Evolutionary conservation across 164 flowering plant species (phyloP).

Genomic region (Macadamia tetraphylla): DNA sequence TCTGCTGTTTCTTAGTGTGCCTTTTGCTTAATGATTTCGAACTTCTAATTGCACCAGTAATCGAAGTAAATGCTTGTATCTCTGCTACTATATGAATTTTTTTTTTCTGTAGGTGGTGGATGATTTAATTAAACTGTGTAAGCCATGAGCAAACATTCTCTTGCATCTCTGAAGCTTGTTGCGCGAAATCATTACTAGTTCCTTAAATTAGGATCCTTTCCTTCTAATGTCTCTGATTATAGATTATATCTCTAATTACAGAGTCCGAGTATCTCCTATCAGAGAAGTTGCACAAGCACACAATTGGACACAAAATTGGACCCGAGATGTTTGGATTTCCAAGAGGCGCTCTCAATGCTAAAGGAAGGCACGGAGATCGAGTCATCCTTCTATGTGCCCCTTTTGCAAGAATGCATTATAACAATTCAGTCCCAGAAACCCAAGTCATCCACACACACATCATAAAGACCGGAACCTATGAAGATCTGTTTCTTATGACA

Average conservation of each 20-base stretch:
- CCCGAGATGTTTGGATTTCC: slow-evolving; percentile 30
- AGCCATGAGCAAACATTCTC: background rate
- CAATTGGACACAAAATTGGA: slow-evolving; percentile 26
- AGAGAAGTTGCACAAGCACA: slow-evolving; percentile 25
- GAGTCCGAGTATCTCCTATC: slow-evolving; percentile 28
- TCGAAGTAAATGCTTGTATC: background rate
- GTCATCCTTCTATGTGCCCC: slow-evolving; percentile 46
- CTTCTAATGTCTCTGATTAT: slow-evolving; percentile 7
- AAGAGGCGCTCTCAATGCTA: slow-evolving; percentile 39
- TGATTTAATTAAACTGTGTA: background rate
- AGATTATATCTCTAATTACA: slow-evolving; percentile 13
- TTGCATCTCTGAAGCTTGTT: background rate
- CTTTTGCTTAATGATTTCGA: background rate
- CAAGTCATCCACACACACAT: slow-evolving; percentile 57
- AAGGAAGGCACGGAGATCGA: slow-evolving; percentile 31
- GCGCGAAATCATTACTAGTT: background rate
- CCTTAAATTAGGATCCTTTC: background rate
- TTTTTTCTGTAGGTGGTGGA: background rate
- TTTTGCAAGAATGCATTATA: slow-evolving; percentile 58
- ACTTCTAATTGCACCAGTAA: background rate
- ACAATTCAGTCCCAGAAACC: slow-evolving; percentile 34
- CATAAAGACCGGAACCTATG: slow-evolving; percentile 48
- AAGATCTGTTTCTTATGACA: slow-evolving; percentile 46
- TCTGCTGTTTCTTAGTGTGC: background rate
- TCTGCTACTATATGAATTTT: background rate